phyloP scores from a whole-genome alignment of 179 eudicot genomes.

The Beta corolliflora region DNA sequence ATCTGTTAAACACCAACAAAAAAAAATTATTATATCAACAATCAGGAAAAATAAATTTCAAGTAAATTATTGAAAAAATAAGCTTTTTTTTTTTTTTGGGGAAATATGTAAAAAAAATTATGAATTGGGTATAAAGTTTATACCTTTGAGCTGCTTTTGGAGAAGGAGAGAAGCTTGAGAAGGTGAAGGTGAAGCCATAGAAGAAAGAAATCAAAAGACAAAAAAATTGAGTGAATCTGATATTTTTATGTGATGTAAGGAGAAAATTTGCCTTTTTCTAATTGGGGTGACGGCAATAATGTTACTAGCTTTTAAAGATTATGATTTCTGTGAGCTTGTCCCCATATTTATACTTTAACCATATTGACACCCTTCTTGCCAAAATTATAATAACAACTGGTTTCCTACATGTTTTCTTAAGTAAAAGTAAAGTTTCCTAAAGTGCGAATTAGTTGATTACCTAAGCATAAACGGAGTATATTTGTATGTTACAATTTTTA shows the following conservation, averaged over 20 bases:
- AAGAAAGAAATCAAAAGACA: not conserved
- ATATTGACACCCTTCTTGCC: not conserved
- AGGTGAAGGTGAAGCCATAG: conserved; percentile 61
- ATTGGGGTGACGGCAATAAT: not conserved
- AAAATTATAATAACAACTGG: too few relatives aligned
- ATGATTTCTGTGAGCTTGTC: not conserved
- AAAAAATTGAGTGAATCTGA: not conserved
- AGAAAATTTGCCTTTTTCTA: not conserved
- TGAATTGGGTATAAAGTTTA: not conserved
- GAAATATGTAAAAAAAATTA: too few relatives aligned
- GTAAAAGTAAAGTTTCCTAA: too few relatives aligned
- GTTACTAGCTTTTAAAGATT: not conserved
- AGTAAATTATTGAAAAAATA: not conserved
- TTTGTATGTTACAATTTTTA: too few relatives aligned
- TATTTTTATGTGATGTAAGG: too few relatives aligned
- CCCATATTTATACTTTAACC: not conserved
- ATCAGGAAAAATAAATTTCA: not conserved
- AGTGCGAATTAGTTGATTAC: too few relatives aligned
- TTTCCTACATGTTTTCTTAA: not conserved
- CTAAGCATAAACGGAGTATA: too few relatives aligned
- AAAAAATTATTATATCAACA: not conserved
- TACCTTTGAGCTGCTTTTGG: conserved; percentile 79
- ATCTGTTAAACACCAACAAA: conserved; percentile 43
- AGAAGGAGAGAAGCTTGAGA: conserved; percentile 81
- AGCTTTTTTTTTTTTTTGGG: not conserved